Evolutionary conservation across 2,329 filamentous ascomycete species (phyloP).

Genomic region (Nemania bipapillata): DNA sequence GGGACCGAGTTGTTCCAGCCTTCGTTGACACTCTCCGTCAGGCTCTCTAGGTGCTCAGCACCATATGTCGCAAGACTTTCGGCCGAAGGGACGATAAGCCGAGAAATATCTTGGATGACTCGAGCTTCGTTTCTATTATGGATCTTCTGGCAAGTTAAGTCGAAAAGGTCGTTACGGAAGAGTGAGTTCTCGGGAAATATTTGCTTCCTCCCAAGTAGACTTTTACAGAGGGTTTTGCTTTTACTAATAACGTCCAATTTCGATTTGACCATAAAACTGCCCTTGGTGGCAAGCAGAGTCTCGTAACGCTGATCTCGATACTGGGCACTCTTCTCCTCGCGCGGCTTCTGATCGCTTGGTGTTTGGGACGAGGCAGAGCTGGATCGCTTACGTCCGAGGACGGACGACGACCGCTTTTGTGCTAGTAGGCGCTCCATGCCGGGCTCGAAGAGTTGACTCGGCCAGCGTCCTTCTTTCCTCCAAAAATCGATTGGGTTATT

Average conservation of each 20-base stretch:
- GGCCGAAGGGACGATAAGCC: constrained; percentile 55
- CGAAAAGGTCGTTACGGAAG: constrained; percentile 55
- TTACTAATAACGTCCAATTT: constrained; percentile 47
- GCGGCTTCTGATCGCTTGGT: constrained; percentile 54
- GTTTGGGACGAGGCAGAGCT: constrained; percentile 46
- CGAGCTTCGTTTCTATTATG: constrained; percentile 52
- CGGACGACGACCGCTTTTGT: too few species aligned
- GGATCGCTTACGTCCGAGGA: constrained; percentile 46
- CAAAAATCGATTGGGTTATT: constrained; percentile 38
- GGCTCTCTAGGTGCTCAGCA: constrained; percentile 46
- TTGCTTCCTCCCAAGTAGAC: background rate
- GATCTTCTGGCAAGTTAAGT: constrained; percentile 50
- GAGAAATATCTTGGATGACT: constrained; percentile 55
- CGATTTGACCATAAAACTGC: constrained; percentile 55
- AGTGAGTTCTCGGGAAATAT: constrained; percentile 50
- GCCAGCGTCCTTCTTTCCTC: constrained; percentile 39
- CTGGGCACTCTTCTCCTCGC: constrained; percentile 54
- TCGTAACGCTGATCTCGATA: constrained; percentile 54
- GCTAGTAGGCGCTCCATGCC: constrained; percentile 51
- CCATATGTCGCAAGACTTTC: constrained; percentile 50
- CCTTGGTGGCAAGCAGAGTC: constrained; percentile 53
- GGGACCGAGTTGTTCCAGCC: constrained; percentile 55
- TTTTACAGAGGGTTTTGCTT: constrained; percentile 49
- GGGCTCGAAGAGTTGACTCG: constrained; percentile 27
- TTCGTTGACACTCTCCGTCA: constrained; percentile 58